These are phyloP conservation scores for Suillus subaureus DNA, from an alignment of 768 basidiomycete genomes.

Conservation along the genomic window DNA sequence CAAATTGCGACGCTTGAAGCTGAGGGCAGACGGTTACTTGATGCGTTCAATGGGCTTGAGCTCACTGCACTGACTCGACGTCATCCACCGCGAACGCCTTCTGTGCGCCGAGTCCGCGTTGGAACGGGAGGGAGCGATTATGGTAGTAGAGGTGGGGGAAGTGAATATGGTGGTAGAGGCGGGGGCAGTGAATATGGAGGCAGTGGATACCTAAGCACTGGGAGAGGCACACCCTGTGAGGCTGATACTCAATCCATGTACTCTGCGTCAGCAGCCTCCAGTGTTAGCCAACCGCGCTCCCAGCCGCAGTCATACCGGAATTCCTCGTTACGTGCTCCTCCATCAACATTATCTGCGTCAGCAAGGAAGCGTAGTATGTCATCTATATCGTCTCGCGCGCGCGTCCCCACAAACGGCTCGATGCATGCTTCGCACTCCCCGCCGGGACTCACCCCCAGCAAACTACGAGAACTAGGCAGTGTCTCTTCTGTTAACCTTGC, in stretches of 20 bases:
- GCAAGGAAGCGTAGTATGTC: constrained; percentile 63
- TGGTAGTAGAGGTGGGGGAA: constrained; percentile 18
- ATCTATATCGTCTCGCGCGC: constrained; percentile 55
- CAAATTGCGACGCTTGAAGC: constrained; percentile 73
- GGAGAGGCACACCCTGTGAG: constrained; percentile 39
- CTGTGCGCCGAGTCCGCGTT: constrained; percentile 22
- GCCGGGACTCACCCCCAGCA: constrained; percentile 31
- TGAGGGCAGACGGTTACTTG: constrained; percentile 69
- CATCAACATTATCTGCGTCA: constrained; percentile 31
- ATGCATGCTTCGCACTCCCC: constrained; percentile 37
- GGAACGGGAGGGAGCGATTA: constrained; percentile 30
- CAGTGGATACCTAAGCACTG: constrained; percentile 22
- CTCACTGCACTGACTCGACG: constrained; percentile 59
- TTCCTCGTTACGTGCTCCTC: constrained; percentile 36
- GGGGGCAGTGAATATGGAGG: constrained; percentile 29
- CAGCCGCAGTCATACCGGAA: constrained; percentile 36
- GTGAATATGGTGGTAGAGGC: constrained; percentile 21
- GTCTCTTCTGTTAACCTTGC: constrained; percentile 53
- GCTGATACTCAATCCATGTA: constrained; percentile 54
- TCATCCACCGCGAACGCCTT: constrained; percentile 34
- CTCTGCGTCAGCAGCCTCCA: constrained; percentile 54
- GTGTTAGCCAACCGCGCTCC: constrained; percentile 48
- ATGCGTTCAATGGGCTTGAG: constrained; percentile 81
- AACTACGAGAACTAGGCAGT: constrained; percentile 38
- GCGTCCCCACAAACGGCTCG: constrained; percentile 17